A percentile compares a stretch with the other conserved stretches of the same genome.
phyloP scores from a whole-genome alignment of 2,329 filamentous ascomycete species.

The Botrytis paeoniae region DNA sequence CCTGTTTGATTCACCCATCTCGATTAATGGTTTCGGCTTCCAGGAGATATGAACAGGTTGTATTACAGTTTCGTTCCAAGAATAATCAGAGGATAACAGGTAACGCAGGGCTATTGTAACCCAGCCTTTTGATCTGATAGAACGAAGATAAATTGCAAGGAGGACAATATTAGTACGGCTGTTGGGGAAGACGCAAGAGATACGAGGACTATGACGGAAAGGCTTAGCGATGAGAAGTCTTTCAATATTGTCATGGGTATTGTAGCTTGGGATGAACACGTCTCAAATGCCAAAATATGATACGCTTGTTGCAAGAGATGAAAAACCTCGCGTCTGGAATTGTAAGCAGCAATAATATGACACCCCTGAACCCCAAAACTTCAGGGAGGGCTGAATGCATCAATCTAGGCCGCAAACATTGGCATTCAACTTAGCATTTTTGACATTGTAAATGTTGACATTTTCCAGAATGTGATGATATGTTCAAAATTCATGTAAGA shows the following conservation, averaged over 20 bases:
- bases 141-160: background rate
- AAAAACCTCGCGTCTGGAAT: background rate
- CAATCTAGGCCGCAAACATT: background rate
- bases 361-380: background rate
- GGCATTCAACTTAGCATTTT: background rate
- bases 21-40: conserved; percentile 6
- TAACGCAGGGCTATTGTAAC: background rate
- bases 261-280: background rate
- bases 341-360: background rate
- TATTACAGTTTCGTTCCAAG: background rate
- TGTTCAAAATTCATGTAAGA: background rate
- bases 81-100: background rate
- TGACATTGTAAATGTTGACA: background rate
- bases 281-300: background rate
- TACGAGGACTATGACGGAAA: background rate
- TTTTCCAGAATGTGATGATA: background rate
- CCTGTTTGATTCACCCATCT: conserved; percentile 11
- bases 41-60: background rate
- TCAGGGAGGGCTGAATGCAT: background rate
- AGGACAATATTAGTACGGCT: background rate
- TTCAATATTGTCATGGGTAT: background rate
- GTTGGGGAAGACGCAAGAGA: background rate
- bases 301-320: conserved; percentile 3
- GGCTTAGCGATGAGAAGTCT: background rate
- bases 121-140: background rate